Evolutionary conservation across 176 grass and related monocot genomes (phyloP).

Genomic region (Bromus sterilis): DNA sequence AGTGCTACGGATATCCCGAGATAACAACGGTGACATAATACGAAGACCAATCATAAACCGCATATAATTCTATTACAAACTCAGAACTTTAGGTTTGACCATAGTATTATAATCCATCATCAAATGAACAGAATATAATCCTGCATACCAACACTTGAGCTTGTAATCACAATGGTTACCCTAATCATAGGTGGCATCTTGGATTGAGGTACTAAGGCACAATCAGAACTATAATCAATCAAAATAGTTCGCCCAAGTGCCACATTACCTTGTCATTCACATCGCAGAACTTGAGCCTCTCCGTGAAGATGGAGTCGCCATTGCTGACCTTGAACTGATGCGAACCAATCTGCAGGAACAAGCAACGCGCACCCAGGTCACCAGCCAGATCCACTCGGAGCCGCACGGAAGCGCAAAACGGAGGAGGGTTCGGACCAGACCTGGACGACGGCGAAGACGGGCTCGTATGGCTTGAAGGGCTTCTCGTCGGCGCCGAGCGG

Average conservation of each 20-base stretch:
- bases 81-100: background rate
- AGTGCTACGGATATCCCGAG: background rate
- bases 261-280: conserved; percentile 84
- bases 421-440: conserved; percentile 17
- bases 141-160: background rate
- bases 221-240: background rate
- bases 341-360: conserved; percentile 67
- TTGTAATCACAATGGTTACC: background rate
- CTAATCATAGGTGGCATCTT: background rate
- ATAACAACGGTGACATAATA: background rate
- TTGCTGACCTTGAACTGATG: conserved; percentile 99
- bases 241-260: background rate
- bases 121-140: background rate
- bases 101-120: background rate
- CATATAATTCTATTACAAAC: background rate
- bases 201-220: background rate
- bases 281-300: conserved; percentile 87
- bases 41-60: background rate
- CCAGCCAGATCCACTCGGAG: conserved; percentile 1
- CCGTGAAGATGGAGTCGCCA: conserved; percentile 95
- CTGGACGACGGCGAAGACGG: conserved; percentile 74
- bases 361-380: background rate
- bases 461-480: conserved; percentile 92
- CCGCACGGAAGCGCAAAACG: background rate
- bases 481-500: conserved; percentile 63